A percentile compares a stretch with the other conserved stretches of the same genome.
Conservation (phyloP, 306 rosid species). For the Cicer chorassanicum region DNA sequence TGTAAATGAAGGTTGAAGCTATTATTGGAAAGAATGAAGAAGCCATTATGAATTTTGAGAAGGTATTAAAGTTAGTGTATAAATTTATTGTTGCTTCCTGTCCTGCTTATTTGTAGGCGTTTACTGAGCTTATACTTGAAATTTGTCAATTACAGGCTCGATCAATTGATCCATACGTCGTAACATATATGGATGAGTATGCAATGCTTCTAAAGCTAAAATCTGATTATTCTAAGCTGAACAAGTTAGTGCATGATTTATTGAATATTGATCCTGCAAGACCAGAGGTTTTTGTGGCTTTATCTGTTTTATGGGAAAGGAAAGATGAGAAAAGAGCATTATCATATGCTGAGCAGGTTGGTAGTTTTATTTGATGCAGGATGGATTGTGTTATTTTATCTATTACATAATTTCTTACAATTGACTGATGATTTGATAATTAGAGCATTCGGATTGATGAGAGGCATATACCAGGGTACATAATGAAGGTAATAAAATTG, state of each 20-base stretch:
- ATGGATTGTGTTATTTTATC: conserved; percentile 40
- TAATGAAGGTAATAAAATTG: conserved; percentile 79
- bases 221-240: conserved; percentile 85
- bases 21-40: conserved; percentile 94
- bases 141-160: conserved; percentile 76
- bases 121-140: conserved; percentile 20
- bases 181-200: conserved; percentile 98
- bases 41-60: conserved; percentile 91
- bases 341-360: conserved; percentile 92
- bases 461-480: conserved; percentile 89
- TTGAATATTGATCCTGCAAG: conserved; percentile 84
- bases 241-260: conserved; percentile 88
- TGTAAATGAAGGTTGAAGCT: conserved; percentile 85
- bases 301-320: conserved; percentile 92
- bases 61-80: conserved; percentile 57
- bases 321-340: conserved; percentile 93
- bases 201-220: conserved; percentile 95
- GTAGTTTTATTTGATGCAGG: conserved; percentile 42
- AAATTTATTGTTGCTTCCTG: conserved; percentile 26
- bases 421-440: conserved; percentile 49
- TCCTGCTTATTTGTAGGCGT: background rate
- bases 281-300: conserved; percentile 96
- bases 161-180: conserved; percentile 80
- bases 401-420: conserved; percentile 41
- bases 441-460: conserved; percentile 90